Percentiles rank a stretch among this genome's conserved stretches.
Conservation (phyloP, 2,329 filamentous ascomycete genomes). For the Alternaria arbusti region DNA sequence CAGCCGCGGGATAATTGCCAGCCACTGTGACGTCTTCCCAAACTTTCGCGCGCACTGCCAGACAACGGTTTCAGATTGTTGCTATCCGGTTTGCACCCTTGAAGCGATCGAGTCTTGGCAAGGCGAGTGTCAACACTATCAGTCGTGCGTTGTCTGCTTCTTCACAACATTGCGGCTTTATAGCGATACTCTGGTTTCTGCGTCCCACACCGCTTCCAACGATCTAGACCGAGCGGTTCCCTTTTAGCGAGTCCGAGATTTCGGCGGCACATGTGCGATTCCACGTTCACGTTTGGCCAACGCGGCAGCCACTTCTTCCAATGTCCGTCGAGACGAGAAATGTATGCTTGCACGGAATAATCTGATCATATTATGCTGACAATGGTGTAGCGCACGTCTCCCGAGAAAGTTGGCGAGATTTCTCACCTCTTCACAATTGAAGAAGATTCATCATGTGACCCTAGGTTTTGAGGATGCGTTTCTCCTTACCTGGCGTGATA, state of each 20-base stretch:
- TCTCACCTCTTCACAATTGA: conserved; percentile 31
- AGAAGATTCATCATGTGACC: conserved; percentile 38
- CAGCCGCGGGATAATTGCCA: not conserved
- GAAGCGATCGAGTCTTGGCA: conserved; percentile 39
- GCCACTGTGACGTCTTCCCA: not conserved
- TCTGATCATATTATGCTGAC: not conserved
- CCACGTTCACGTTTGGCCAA: conserved; percentile 44
- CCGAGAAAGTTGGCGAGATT: conserved; percentile 35
- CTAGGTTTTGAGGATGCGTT: conserved; percentile 45
- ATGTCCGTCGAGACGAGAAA: conserved; percentile 34
- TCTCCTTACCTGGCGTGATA: conserved; percentile 42
- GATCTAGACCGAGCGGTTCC: conserved; percentile 2
- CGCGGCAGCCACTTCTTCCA: conserved; percentile 45
- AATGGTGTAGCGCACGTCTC: conserved; percentile 28
- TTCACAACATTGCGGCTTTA: conserved; percentile 5
- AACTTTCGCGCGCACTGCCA: not conserved
- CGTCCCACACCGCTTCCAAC: conserved; percentile 3
- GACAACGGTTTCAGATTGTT: not conserved
- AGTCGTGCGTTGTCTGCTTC: conserved; percentile 6
- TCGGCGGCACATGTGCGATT: conserved; percentile 36
- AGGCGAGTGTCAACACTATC: conserved; percentile 15
- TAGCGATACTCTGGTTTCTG: not conserved
- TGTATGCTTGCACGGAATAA: conserved; percentile 22
- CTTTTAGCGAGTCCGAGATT: conserved; percentile 8
- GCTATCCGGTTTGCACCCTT: conserved; percentile 41